phyloP scores from a whole-genome alignment of 192 early-diverging fungal genomes.

The Anaeromyces robustus region DNA sequence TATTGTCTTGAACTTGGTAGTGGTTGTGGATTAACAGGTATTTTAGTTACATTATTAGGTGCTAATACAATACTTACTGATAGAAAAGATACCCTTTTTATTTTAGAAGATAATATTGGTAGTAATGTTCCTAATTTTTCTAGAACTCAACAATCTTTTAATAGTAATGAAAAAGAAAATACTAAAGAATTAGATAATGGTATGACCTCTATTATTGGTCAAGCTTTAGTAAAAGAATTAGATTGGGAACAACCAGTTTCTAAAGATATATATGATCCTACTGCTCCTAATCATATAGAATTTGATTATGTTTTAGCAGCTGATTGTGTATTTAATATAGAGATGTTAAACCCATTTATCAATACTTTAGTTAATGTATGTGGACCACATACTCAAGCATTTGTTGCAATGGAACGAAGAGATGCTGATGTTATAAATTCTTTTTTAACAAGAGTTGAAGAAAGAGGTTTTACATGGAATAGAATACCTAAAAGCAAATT shows the following conservation, averaged over 20 bases:
- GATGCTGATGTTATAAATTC: not conserved
- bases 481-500: not conserved
- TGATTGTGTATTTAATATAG: not conserved
- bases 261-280: not conserved
- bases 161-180: not conserved
- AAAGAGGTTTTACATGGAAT: not conserved
- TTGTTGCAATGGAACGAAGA: not conserved
- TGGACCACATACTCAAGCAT: not conserved
- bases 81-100: not conserved
- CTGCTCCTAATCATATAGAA: not conserved
- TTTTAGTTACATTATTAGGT: not conserved
- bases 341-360: not conserved
- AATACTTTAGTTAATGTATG: not conserved
- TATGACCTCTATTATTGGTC: not conserved
- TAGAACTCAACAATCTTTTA: not conserved
- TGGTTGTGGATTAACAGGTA: not conserved
- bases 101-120: not conserved
- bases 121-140: not conserved
- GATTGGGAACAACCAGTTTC: not conserved
- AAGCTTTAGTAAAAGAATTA: not conserved
- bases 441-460: not conserved
- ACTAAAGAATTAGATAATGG: not conserved
- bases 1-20: not conserved
- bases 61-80: not conserved
- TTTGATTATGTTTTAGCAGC: not conserved